These are phyloP conservation scores for Cryoendolithus antarcticus DNA, from an alignment of 2,329 filamentous ascomycete genomes.

Conservation along the genomic window DNA sequence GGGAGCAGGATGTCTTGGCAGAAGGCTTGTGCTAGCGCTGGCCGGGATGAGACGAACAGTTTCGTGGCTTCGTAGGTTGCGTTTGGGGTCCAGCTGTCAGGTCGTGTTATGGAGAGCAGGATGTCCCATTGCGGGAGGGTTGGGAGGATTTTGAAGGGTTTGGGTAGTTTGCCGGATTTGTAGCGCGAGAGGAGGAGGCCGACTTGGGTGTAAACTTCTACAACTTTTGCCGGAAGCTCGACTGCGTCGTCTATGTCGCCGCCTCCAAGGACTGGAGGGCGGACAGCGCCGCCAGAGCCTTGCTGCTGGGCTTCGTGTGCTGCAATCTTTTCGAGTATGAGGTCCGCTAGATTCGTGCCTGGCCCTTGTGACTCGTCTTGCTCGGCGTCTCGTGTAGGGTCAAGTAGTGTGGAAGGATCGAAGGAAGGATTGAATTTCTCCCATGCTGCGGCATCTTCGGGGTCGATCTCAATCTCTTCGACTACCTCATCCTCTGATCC, in stretches of 20 bases:
- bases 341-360: slow-evolving; percentile 70
- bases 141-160: slow-evolving; percentile 94
- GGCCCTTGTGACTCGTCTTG: slow-evolving; percentile 24
- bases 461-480: slow-evolving; percentile 64
- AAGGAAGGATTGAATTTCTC: slow-evolving; percentile 74
- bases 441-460: slow-evolving; percentile 79
- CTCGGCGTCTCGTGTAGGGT: slow-evolving; percentile 42
- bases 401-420: slow-evolving; percentile 57
- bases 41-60: slow-evolving; percentile 80
- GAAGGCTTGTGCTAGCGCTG: slow-evolving; percentile 69
- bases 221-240: slow-evolving; percentile 77
- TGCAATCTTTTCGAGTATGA: slow-evolving; percentile 91
- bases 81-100: slow-evolving; percentile 66
- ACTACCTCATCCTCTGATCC: slow-evolving; percentile 59
- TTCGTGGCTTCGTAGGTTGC: slow-evolving; percentile 79
- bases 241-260: slow-evolving; percentile 63
- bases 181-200: slow-evolving; percentile 82
- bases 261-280: slow-evolving; percentile 36
- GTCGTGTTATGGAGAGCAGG: slow-evolving; percentile 65
- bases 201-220: slow-evolving; percentile 90
- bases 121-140: slow-evolving; percentile 87
- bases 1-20: slow-evolving; percentile 79
- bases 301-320: slow-evolving; percentile 63
- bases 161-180: slow-evolving; percentile 91
- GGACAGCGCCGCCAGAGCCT: slow-evolving; percentile 29